Evolutionary conservation across 2,329 filamentous ascomycete species (phyloP), one percentile per base, ranked within the genome.

Genomic region (Arthrocladium fulminans): DNA sequence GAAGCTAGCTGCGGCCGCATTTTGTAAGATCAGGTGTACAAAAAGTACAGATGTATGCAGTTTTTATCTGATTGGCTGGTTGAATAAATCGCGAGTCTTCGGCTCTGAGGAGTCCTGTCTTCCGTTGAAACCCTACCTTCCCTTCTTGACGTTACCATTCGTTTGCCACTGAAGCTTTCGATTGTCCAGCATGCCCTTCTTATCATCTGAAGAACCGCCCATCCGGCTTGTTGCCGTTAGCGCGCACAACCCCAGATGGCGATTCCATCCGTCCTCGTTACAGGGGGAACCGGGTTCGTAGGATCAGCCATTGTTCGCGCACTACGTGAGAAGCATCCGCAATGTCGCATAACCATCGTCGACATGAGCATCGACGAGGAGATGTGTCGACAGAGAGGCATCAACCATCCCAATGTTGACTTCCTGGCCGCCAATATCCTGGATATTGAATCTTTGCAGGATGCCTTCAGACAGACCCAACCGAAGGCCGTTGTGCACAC

Each of bases 401-500:
- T 40, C 30, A 30, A 19, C 15, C 29, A 45, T 12, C 23, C 47
- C 27, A 41, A 53, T 2, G 52, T 58, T 23, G 30, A 50, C 22
- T 68, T 57, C 40, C 48, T 63, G 29, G 55, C 61, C 46, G 62
- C 59, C 6, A 65, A 71, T 49, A 56, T 71, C 25, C 66, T 64
- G 15, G 57, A 56, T 20, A 23, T 49, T 13, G 47, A 53, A 9
- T 50, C 63, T 43, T 56, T 68, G 41, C 47, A 45, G 19, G 50
- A 60, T 32, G 61, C 55, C 8, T 67, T 80, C 43, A 45, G 60
- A 10, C 55, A 64, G 45, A 63, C 65, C 7, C 62, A 59, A 22
- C 75, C 76, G 2, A 63, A 72, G 48, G 61, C 75, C 8, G 69
- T 80, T 7, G 63, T 80, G 9, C 77, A 81, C 48, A 72, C 73